A percentile compares a stretch with the other conserved stretches of the same genome.
phyloP scores from a whole-genome alignment of 352 stramenopile species.

The Phytophthora foliorum region DNA sequence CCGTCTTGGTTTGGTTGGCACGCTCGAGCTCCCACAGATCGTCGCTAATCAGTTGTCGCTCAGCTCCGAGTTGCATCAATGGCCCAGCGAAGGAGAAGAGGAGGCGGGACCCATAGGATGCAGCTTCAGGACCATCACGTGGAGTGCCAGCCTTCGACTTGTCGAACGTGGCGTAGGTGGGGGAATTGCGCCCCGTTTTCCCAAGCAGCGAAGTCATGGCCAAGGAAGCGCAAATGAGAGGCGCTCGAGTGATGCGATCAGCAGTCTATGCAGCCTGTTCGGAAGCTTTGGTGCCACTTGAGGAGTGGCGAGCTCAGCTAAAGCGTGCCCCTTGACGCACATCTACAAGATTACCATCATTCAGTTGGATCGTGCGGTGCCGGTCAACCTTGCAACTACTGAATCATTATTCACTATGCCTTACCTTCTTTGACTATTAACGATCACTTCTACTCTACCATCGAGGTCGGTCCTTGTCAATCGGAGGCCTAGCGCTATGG shows the following conservation, averaged over 20 bases:
- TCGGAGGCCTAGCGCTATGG: background rate
- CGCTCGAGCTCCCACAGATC: slow-evolving; percentile 43
- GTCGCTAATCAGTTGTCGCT: slow-evolving; percentile 34
- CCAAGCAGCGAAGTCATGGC: slow-evolving; percentile 14
- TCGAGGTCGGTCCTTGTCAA: slow-evolving; percentile 3
- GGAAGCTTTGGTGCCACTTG: background rate
- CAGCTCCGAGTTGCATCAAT: slow-evolving; percentile 41
- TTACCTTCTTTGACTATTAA: too few relatives aligned
- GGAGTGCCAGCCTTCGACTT: background rate
- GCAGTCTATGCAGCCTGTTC: background rate
- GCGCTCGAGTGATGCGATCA: background rate
- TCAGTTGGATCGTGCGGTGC: background rate
- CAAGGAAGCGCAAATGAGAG: background rate
- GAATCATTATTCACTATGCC: too few relatives aligned
- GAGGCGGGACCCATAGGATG: slow-evolving; percentile 30
- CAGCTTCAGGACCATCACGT: slow-evolving; percentile 3
- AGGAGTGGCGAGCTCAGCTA: background rate
- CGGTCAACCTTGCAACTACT: too few relatives aligned
- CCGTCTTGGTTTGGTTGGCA: slow-evolving; percentile 28
- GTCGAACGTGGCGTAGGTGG: slow-evolving; percentile 27
- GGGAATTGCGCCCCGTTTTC: background rate
- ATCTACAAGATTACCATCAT: background rate
- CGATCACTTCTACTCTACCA: too few relatives aligned
- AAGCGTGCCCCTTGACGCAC: too few relatives aligned
- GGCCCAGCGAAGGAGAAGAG: slow-evolving; percentile 43